Evolutionary conservation across 805 yeast genomes (phyloP).

Genomic region (Candida schatavii): DNA sequence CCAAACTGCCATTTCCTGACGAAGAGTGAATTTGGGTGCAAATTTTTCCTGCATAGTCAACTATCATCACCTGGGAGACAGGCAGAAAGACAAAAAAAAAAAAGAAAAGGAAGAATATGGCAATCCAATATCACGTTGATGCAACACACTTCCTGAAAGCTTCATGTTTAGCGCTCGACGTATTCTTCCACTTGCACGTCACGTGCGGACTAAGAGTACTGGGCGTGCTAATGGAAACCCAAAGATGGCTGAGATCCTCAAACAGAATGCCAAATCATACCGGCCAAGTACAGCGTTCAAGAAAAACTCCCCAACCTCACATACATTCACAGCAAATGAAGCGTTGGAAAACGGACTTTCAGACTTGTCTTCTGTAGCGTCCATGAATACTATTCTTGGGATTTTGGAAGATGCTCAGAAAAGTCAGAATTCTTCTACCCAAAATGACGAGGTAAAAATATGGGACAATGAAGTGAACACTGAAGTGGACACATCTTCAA

Average conservation of each 20-base stretch:
- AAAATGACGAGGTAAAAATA: not conserved
- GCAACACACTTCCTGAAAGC: too few species aligned
- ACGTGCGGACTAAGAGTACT: too few species aligned
- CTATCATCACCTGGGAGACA: too few species aligned
- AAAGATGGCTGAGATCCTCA: not conserved
- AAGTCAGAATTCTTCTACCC: too few species aligned
- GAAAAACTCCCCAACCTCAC: not conserved
- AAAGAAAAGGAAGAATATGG: too few species aligned
- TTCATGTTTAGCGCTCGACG: too few species aligned
- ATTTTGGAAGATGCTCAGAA: slow-evolving; percentile 4
- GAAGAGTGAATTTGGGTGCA: too few species aligned
- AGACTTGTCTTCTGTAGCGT: slow-evolving; percentile 4
- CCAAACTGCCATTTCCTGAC: too few species aligned
- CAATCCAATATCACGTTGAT: too few species aligned
- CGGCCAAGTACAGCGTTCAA: not conserved
- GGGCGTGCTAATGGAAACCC: too few species aligned
- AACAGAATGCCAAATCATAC: not conserved
- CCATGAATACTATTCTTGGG: slow-evolving; percentile 6
- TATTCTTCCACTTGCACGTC: too few species aligned
- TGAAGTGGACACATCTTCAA: not conserved
- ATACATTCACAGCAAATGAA: not conserved
- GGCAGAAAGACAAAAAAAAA: slow-evolving; percentile 1
- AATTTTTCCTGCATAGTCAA: too few species aligned
- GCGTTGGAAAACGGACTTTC: not conserved
- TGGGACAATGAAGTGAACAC: not conserved